phyloP scores from a whole-genome alignment of 495 filamentous ascomycete species.

The Coniosporium apollinis region DNA sequence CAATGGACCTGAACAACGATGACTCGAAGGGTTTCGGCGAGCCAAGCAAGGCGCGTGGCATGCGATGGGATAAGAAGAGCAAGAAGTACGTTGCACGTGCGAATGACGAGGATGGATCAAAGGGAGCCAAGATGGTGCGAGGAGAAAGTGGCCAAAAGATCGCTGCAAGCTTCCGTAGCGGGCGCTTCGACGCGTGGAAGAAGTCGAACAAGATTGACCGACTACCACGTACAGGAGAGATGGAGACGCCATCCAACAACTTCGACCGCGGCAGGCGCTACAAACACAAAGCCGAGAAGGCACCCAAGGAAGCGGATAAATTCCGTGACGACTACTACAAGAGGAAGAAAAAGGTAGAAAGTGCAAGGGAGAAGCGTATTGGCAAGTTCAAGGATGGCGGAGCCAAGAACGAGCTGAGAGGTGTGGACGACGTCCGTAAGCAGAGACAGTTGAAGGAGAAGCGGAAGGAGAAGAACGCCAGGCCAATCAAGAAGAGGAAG shows the following conservation, averaged over 20 bases:
- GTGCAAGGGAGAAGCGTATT: conserved; percentile 70
- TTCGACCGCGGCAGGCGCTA: conserved; percentile 29
- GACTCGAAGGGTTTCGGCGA: conserved; percentile 58
- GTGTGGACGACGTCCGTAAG: conserved; percentile 70
- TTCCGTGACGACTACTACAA: conserved; percentile 74
- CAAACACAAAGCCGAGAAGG: conserved; percentile 67
- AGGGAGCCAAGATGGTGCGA: conserved; percentile 64
- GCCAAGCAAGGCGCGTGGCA: conserved; percentile 44
- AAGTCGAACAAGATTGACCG: conserved; percentile 62
- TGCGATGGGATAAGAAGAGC: conserved; percentile 94
- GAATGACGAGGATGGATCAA: conserved; percentile 89
- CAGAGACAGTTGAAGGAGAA: conserved; percentile 56
- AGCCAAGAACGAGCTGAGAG: conserved; percentile 63
- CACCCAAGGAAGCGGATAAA: conserved; percentile 85
- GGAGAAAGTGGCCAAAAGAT: conserved; percentile 95
- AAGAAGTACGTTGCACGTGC: conserved; percentile 82
- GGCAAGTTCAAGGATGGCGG: conserved; percentile 50
- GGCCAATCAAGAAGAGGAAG: conserved; percentile 50
- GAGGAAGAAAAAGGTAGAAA: conserved; percentile 76
- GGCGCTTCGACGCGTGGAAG: conserved; percentile 84
- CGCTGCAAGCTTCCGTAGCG: conserved; percentile 77
- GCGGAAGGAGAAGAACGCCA: conserved; percentile 73
- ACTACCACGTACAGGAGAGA: conserved; percentile 67
- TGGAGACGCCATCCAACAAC: conserved; percentile 36
- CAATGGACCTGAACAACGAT: conserved; percentile 81